These are phyloP conservation scores for Albifimbria verrucaria DNA, from an alignment of 2,329 filamentous ascomycete genomes.

Conservation along the genomic window DNA sequence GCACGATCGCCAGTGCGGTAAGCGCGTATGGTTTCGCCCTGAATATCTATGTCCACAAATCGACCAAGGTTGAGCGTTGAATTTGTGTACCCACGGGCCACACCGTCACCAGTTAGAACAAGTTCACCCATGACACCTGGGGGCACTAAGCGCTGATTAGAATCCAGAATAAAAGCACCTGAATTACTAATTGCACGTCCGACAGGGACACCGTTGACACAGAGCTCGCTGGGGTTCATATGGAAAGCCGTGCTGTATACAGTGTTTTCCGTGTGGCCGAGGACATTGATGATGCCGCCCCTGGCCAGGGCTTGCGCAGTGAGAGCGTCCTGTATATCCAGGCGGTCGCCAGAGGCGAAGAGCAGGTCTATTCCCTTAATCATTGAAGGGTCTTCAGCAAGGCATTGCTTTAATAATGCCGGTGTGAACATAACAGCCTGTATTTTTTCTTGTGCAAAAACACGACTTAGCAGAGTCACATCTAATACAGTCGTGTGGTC, in stretches of 20 bases:
- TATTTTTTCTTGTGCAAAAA: conserved; percentile 10
- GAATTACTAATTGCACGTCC: conserved; percentile 16
- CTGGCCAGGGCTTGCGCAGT: not conserved
- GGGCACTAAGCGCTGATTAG: conserved; percentile 16
- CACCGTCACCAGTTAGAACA: conserved; percentile 17
- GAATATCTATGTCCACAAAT: conserved; percentile 13
- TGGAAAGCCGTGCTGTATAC: conserved; percentile 6
- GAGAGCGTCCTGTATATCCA: conserved; percentile 8
- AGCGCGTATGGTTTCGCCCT: conserved; percentile 5
- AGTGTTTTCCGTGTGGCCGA: conserved; percentile 16
- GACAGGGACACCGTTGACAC: conserved; percentile 14
- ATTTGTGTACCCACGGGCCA: conserved; percentile 9
- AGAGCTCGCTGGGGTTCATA: not conserved
- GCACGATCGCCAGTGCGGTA: conserved; percentile 49
- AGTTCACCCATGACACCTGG: conserved; percentile 23
- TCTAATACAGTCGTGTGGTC: conserved; percentile 8
- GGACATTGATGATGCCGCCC: conserved; percentile 7
- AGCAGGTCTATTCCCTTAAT: conserved; percentile 6
- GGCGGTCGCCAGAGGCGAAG: conserved; percentile 15
- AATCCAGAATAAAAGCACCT: conserved; percentile 19
- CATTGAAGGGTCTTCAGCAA: conserved; percentile 8
- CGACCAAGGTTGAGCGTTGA: not conserved
- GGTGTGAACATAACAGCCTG: conserved; percentile 10
- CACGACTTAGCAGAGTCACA: not conserved
- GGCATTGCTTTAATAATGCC: conserved; percentile 16